Conservation (phyloP, 2,329 filamentous ascomycete genomes). For the Phoma sp. region DNA sequence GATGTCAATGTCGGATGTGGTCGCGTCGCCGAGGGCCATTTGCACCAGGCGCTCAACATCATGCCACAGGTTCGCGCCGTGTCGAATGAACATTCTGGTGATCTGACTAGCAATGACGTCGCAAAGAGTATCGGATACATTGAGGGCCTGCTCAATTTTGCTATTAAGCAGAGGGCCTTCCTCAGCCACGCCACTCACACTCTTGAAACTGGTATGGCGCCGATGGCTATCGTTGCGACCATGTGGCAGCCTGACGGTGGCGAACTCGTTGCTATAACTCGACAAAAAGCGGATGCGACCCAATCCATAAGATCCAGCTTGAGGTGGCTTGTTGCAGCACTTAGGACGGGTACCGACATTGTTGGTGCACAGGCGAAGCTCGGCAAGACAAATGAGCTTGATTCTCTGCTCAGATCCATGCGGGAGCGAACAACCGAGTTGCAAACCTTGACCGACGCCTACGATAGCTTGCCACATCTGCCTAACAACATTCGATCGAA, state of each 20-base stretch:
- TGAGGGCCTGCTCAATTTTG: conserved; percentile 80
- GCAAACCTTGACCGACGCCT: conserved; percentile 22
- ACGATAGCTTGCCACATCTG: conserved; percentile 31
- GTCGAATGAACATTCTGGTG: conserved; percentile 77
- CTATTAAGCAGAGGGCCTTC: conserved; percentile 64
- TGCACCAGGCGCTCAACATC: conserved; percentile 79
- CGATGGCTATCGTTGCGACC: conserved; percentile 43
- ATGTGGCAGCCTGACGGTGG: conserved; percentile 30
- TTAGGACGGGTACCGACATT: conserved; percentile 67
- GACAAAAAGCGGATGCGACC: conserved; percentile 17
- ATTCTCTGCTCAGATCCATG: conserved; percentile 32
- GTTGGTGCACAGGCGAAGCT: conserved; percentile 71
- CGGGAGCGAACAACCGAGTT: conserved; percentile 31
- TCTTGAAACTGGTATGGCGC: conserved; percentile 46
- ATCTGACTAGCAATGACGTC: conserved; percentile 81
- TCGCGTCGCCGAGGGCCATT: conserved; percentile 67
- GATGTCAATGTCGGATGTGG: conserved; percentile 36
- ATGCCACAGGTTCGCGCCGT: conserved; percentile 71
- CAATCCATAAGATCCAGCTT: conserved; percentile 28
- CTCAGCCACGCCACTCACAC: conserved; percentile 39
- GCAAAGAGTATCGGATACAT: conserved; percentile 79
- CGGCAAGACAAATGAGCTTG: conserved; percentile 52
- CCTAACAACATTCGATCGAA: conserved; percentile 35
- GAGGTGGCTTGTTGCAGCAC: conserved; percentile 72
- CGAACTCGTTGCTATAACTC: conserved; percentile 24